Conservation (phyloP, 805 yeast species). For the Pichia exigua region DNA sequence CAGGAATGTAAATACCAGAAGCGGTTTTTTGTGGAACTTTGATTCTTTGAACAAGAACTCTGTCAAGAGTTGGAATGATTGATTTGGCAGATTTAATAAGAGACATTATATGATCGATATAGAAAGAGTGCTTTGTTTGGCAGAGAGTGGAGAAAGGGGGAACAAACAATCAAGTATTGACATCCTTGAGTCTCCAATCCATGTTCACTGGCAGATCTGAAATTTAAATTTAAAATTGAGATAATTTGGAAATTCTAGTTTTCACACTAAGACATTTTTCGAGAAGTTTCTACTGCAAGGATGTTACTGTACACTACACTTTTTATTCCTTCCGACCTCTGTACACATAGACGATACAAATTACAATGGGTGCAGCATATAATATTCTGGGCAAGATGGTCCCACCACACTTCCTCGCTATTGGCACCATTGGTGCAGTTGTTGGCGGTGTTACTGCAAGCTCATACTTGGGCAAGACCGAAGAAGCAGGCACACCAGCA, state of each 20-base stretch:
- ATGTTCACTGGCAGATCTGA: too few species aligned
- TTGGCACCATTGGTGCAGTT: conserved; percentile 69
- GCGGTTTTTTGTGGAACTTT: conserved; percentile 89
- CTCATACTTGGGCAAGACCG: neutral
- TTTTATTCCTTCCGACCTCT: neutral
- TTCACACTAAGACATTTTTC: neutral
- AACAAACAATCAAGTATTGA: too few species aligned
- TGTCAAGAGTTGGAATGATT: conserved; percentile 88
- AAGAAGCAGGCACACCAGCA: conserved; percentile 2
- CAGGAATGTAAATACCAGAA: conserved; percentile 89
- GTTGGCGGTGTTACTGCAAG: conserved; percentile 36
- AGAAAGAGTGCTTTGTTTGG: neutral
- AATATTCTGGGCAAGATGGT: conserved; percentile 75
- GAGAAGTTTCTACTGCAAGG: neutral
- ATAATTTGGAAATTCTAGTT: too few species aligned
- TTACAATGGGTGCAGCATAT: conserved; percentile 74
- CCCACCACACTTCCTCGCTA: conserved; percentile 75
- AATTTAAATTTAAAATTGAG: too few species aligned
- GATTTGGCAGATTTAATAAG: conserved; percentile 76
- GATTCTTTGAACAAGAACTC: conserved; percentile 90
- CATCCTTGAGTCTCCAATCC: too few species aligned
- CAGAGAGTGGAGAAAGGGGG: neutral
- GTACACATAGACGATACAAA: too few species aligned
- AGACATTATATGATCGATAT: conserved; percentile 20
- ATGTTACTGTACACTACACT: too few species aligned